Base-by-base conservation (phyloP, 2,329 filamentous ascomycete species). In the Colletotrichum navitas region DNA sequence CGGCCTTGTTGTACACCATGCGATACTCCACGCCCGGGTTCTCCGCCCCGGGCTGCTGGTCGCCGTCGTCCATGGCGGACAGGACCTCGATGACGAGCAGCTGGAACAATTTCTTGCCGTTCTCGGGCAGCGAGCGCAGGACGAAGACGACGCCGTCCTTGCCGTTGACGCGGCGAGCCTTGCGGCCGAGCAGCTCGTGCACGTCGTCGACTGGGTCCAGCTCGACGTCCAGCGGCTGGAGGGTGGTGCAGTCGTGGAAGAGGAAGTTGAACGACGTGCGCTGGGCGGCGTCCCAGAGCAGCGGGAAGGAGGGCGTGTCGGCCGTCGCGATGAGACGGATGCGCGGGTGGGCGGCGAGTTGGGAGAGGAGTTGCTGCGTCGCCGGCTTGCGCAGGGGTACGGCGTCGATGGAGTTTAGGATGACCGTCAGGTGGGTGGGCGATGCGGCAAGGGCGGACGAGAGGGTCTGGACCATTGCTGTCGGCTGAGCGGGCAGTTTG, bases 191-290 rank as follows among this genome's bases (percentile, higher is more conserved):
- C 0, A 98, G 87, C 77, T 93, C 91, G 79, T 97, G 93, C 18
- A 98, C 94, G 74, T 94, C 93, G 79, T 98, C 94, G 3, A 98
- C 94, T 2, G 93, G 90, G 77, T 97, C 94, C 10, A 94, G 83
- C 79, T 97, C 94, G 3, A 66, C 80, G 14, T 87, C 85, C 76
- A 93, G 94, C 0, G 93, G 87, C 0, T 89, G 86, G 78, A 97
- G 98, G 0, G 96, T 98, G 1, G 96, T 98, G 77, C 92, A 92
- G 83, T 99, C 95, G 83, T 99, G 96, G 81, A 97, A 98, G 36
- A 94, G 85, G 76, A 98, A 95, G 79, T 93, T 93, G 81, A 95
- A 94, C 36, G 93, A 89, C 21, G 94, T 92, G 58, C 93, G 92
- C n/a, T 95, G 86, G 66, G 91, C 91, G 64, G 93, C 91, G 81